A percentile compares a stretch with the other conserved stretches of the same genome.
Conservation (phyloP, 2,329 filamentous ascomycete species). For the Fusarium sp. region DNA sequence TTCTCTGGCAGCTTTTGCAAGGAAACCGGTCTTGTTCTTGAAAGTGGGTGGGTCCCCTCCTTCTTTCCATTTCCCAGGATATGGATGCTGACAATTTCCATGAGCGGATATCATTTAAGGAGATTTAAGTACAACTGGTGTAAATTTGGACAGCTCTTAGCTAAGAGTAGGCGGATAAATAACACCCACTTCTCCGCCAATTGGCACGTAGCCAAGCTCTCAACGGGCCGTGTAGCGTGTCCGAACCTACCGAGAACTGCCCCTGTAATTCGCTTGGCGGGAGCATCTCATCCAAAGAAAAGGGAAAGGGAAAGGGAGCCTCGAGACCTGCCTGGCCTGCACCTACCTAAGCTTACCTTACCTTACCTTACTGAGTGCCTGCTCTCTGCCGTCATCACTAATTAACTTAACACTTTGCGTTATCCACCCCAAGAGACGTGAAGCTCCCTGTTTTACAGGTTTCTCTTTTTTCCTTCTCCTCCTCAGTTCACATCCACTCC, state of each 20-base stretch:
- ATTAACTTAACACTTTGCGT: conserved; percentile 17
- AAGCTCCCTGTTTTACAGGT: conserved; percentile 16
- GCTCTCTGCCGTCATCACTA: conserved; percentile 36
- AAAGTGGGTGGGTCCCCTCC: conserved; percentile 40
- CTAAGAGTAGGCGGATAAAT: background rate
- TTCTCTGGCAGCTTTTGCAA: conserved; percentile 35
- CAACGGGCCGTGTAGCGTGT: conserved; percentile 37
- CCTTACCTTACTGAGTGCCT: conserved; percentile 1
- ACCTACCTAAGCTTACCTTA: conserved; percentile 14
- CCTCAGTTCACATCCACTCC: conserved; percentile 46
- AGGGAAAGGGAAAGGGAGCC: conserved; percentile 35
- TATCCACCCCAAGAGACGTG: conserved; percentile 11
- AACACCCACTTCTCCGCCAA: conserved; percentile 10
- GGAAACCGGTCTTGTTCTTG: conserved; percentile 40
- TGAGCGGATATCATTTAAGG: conserved; percentile 35
- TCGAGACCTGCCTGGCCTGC: conserved; percentile 4
- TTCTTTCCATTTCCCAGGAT: conserved; percentile 24
- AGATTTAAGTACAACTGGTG: conserved; percentile 23
- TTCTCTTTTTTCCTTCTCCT: conserved; percentile 26
- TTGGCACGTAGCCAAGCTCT: conserved; percentile 30
- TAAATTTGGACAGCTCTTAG: conserved; percentile 8
- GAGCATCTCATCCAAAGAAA: conserved; percentile 32
- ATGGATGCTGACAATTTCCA: conserved; percentile 44
- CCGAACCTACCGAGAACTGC: conserved; percentile 43
- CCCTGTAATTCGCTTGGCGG: conserved; percentile 42